These are phyloP conservation scores for Diplodia sapinea DNA, from an alignment of 2,329 filamentous ascomycete genomes.

Conservation along the genomic window DNA sequence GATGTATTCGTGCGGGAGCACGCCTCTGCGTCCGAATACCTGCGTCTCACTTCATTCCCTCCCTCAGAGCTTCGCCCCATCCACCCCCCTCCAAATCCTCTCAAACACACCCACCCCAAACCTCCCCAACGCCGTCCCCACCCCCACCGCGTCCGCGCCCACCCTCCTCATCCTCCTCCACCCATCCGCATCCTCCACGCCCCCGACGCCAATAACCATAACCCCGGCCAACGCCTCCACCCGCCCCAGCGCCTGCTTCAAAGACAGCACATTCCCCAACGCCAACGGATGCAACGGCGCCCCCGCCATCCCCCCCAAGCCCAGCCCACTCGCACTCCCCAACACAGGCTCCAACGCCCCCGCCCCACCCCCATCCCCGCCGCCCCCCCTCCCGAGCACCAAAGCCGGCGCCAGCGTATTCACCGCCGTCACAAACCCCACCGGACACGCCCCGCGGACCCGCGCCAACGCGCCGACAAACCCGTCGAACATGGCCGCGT, in stretches of 20 bases:
- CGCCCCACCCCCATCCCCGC: too few species aligned
- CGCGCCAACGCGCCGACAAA: slow-evolving; percentile 60
- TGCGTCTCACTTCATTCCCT: too few species aligned
- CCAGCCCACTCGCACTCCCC: slow-evolving; percentile 59
- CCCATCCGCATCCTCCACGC: slow-evolving; percentile 59
- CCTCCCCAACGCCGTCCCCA: slow-evolving; percentile 72
- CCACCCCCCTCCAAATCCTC: slow-evolving; percentile 53
- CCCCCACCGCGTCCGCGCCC: slow-evolving; percentile 69
- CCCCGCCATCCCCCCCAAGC: slow-evolving; percentile 75
- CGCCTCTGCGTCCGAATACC: too few species aligned
- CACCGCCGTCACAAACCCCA: slow-evolving; percentile 74
- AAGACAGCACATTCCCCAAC: slow-evolving; percentile 74
- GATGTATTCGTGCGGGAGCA: too few species aligned
- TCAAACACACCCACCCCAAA: slow-evolving; percentile 68
- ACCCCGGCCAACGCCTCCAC: slow-evolving; percentile 51
- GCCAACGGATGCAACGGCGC: slow-evolving; percentile 74
- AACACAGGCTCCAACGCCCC: slow-evolving; percentile 45
- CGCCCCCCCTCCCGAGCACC: slow-evolving; percentile 50
- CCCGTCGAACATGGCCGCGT: slow-evolving; percentile 67
- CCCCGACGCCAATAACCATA: slow-evolving; percentile 12
- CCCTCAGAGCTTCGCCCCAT: not conserved
- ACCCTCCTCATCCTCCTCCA: slow-evolving; percentile 69
- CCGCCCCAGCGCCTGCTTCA: slow-evolving; percentile 65
- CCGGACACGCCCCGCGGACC: slow-evolving; percentile 41
- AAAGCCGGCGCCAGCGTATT: slow-evolving; percentile 76